These are phyloP conservation scores for Entomortierella chlamydospora DNA, from an alignment of 192 early-diverging fungal genomes.

Conservation along the genomic window DNA sequence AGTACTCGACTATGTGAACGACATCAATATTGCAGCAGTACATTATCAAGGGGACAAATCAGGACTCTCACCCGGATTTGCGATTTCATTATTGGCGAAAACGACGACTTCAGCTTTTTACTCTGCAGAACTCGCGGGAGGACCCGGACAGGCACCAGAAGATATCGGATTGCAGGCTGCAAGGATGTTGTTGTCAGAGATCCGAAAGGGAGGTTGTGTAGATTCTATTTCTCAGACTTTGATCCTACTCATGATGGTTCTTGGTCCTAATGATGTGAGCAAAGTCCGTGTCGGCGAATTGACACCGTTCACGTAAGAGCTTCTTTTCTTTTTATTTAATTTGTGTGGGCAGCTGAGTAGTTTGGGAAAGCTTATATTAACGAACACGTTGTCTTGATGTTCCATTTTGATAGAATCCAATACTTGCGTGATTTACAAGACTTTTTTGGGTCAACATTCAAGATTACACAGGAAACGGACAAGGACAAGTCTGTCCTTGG, in stretches of 20 bases:
- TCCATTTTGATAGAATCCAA: too few relatives aligned
- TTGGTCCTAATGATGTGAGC: conserved; percentile 93
- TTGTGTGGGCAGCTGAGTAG: background rate
- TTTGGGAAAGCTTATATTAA: too few relatives aligned
- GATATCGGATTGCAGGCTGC: conserved; percentile 87
- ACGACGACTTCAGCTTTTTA: conserved; percentile 85
- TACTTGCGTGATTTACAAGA: conserved; percentile 89
- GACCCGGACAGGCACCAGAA: conserved; percentile 86
- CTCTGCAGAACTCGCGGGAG: conserved; percentile 88
- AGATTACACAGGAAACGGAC: conserved; percentile 84
- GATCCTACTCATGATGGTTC: conserved; percentile 84
- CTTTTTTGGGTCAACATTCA: conserved; percentile 94
- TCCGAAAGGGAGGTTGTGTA: conserved; percentile 90
- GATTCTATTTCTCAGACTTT: conserved; percentile 92
- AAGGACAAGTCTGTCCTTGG: conserved; percentile 70
- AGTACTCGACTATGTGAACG: conserved; percentile 94
- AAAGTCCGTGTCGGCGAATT: conserved; percentile 89
- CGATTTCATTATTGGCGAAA: conserved; percentile 91
- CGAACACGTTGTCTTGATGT: too few relatives aligned
- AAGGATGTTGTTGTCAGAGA: conserved; percentile 84
- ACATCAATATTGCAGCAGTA: conserved; percentile 98
- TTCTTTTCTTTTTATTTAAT: background rate
- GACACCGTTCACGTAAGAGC: conserved; percentile 84
- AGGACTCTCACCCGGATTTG: conserved; percentile 94
- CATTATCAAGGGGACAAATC: conserved; percentile 96